Conservation (phyloP, 2,329 filamentous ascomycete genomes). For the Plenodomus tracheiphilus region DNA sequence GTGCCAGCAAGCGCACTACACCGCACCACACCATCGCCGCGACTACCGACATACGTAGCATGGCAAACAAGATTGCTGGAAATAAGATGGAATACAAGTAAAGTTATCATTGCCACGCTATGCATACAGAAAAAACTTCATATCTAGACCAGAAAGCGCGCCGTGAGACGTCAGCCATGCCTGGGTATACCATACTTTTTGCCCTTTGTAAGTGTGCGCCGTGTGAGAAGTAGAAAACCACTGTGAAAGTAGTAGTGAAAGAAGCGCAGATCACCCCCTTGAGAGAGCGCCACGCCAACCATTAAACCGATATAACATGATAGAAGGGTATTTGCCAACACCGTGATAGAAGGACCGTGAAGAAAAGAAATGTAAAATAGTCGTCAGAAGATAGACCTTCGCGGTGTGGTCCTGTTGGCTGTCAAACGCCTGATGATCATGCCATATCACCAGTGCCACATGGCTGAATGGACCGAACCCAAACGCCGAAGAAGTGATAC, state of each 20-base stretch:
- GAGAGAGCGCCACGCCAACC: background rate
- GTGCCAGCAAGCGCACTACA: background rate
- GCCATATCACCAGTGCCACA: background rate
- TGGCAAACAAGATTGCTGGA: background rate
- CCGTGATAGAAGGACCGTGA: background rate
- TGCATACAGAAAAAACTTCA: constrained; percentile 1
- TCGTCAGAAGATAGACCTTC: background rate
- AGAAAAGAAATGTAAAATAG: background rate
- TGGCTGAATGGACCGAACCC: background rate
- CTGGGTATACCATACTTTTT: constrained; percentile 18
- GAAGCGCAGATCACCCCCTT: background rate
- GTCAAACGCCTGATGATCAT: background rate
- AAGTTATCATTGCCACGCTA: constrained; percentile 5
- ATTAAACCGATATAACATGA: background rate
- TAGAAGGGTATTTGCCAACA: background rate
- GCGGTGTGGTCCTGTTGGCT: background rate
- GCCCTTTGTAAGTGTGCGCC: constrained; percentile 10
- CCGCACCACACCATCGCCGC: background rate
- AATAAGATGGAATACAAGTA: background rate
- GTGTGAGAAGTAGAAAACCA: constrained; percentile 1
- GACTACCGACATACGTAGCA: too few relatives aligned
- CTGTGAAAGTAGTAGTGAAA: background rate
- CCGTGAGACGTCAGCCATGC: constrained; percentile 3
- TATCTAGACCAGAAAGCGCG: constrained; percentile 3
- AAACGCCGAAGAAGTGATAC: background rate